Evolutionary conservation across 306 rosid species (phyloP), one percentile per base, ranked within the genome.

Genomic region (barrel medic (Medicago truncatula)): DNA sequence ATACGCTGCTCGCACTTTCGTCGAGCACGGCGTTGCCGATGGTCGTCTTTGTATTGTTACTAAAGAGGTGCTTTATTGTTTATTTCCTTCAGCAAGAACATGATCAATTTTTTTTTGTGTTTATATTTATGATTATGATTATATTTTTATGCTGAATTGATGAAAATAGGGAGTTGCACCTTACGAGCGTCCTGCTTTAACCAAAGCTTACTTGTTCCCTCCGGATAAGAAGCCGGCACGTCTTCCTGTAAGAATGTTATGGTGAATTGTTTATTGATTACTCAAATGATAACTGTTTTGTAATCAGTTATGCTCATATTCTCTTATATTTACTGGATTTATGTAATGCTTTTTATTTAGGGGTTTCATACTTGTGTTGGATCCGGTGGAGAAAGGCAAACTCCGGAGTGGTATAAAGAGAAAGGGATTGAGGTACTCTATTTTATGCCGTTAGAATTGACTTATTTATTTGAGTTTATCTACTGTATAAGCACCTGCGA

Each of bases 281-380:
- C 50, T 58, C n/a, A 67, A 80, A 16, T 5, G 16, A 38, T 14
- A 34, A 57, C 36, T 25, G 9, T 64, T 83, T 6, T 78, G 68
- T 23, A 14, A 58, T 53, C 34, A 5, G 39, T 62, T 38, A 4
- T 67, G 23, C 31, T 62, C 34, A 14, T 49, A 14, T 70, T 70
- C 54, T 76, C 12, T 60, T 7, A 59, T 65, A 60, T 38, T 38
- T 17, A 9, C 44, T 57, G 43, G 46, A 6, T 59, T 70, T 13
- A 21, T 21, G 41, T 74, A 10, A 65, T 44, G 59, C 17, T 75
- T 83, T 2, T 36, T 63, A 38, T 58, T 25, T 74, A 91, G 98
- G 98, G 98, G n/a, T 92, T 95, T 76, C 96, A 95, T 76, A 92
- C 98, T 56, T 95, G 97, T 83, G 97, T 95, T 87, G 98, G 97